These are phyloP conservation scores for Triadica sebifera DNA, from an alignment of 345 rosid species.

Conservation along the genomic window DNA sequence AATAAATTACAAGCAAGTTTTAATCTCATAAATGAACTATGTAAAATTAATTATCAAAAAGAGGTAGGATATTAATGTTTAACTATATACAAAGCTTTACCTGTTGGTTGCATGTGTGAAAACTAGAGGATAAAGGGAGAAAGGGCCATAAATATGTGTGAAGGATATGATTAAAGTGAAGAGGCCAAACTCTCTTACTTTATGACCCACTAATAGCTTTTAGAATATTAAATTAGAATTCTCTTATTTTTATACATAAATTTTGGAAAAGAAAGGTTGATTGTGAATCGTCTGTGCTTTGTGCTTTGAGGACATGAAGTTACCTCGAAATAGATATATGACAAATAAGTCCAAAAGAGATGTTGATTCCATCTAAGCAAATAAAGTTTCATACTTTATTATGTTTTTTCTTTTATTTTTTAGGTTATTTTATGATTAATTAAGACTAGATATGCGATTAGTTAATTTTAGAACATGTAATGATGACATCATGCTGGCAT, in stretches of 20 bases:
- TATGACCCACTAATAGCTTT: not conserved
- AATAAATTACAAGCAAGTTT: too few relatives aligned
- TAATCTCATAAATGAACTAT: too few relatives aligned
- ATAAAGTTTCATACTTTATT: slow-evolving; percentile 6
- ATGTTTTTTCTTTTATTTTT: too few relatives aligned
- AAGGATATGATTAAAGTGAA: slow-evolving; percentile 2
- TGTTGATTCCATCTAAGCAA: slow-evolving; percentile 4
- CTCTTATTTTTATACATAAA: not conserved
- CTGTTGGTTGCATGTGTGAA: slow-evolving; percentile 10
- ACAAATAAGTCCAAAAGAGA: slow-evolving; percentile 1
- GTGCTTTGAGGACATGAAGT: slow-evolving; percentile 13
- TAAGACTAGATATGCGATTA: too few relatives aligned
- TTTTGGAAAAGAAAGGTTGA: slow-evolving; percentile 1
- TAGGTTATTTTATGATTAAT: too few relatives aligned
- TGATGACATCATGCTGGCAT: not conserved
- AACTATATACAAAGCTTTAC: not conserved
- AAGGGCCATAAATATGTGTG: not conserved
- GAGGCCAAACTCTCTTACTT: slow-evolving; percentile 1
- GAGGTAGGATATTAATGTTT: too few relatives aligned
- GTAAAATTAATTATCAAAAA: too few relatives aligned
- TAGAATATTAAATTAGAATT: not conserved
- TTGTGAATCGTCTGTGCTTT: slow-evolving; percentile 1
- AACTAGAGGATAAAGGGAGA: not conserved
- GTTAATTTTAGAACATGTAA: not conserved
- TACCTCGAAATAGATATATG: not conserved